Evolutionary conservation across 306 rosid genomes (phyloP).

Genomic region (Neltuma alba): DNA sequence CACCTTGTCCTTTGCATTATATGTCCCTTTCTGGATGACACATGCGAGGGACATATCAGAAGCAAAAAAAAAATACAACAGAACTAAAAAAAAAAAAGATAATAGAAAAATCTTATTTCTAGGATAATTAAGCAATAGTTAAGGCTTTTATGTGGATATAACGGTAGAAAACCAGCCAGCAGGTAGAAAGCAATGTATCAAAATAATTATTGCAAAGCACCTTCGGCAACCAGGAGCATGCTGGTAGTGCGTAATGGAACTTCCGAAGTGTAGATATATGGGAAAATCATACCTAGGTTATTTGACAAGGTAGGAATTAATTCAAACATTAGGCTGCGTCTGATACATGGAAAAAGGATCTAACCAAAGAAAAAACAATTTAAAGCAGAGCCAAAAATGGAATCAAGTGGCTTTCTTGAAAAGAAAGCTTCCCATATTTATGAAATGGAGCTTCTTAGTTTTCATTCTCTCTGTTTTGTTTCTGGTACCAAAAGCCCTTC

Average conservation of each 20-base stretch:
- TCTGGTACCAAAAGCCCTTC: neutral
- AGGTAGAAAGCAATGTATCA: neutral
- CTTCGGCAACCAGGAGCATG: neutral
- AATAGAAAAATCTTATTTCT: neutral
- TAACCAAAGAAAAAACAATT: too few relatives aligned
- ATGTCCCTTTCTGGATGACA: constrained; percentile 70
- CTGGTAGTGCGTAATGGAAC: neutral
- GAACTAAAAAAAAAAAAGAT: constrained; percentile 4
- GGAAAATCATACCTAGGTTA: neutral
- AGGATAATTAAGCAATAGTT: neutral
- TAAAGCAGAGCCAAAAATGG: too few relatives aligned
- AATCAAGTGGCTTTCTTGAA: too few relatives aligned
- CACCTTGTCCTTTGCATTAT: constrained; percentile 59
- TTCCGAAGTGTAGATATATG: neutral
- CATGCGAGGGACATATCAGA: constrained; percentile 17
- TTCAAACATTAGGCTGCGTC: neutral
- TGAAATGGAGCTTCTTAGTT: neutral
- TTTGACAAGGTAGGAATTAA: neutral
- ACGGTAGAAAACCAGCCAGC: neutral
- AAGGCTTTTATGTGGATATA: constrained; percentile 9
- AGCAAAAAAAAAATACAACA: constrained; percentile 1
- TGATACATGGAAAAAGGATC: too few relatives aligned
- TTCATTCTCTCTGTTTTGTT: neutral
- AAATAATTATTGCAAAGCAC: neutral
- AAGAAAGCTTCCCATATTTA: neutral